Evolutionary conservation across 345 rosid genomes (phyloP), one percentile per base, ranked within the genome.

Genomic region (Salix viminalis): DNA sequence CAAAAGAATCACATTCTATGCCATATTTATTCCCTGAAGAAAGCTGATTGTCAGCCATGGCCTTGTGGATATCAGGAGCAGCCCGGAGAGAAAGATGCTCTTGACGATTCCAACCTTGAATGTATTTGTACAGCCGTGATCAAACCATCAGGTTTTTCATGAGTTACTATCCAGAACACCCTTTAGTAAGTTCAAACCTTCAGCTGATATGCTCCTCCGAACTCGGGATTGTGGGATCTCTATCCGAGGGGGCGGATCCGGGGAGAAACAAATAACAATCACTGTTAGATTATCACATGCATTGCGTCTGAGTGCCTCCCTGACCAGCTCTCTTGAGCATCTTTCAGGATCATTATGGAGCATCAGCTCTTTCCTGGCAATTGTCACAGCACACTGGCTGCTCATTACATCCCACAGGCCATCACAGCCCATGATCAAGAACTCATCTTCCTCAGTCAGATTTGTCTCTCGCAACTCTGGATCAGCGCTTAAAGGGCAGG

Each of bases 381-480:
- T 86, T 5, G 93, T 83, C 75, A 96, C 98, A 2, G 99, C 99
- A 83, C 91, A 89, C 78, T 96, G 97, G 74, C 99, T 96, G 82
- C 91, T 95, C 97, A 93, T 95, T 46, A 95, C 99, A 85, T 95
- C 99, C 99, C 99, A 95, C 77, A 95, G 82, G 78, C 99, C 99
- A 71, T 95, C 99, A 65, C 99, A 91, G 44, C 98, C 99, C 90
- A 95, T 90, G 75, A 96, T 89, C 87, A 93, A 84, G 91, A 93
- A 96, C 88, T 96, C 99, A 52, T 96, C 99, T 4, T 96, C 99
- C 76, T 91, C 98, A 0, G 89, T 86, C 69, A 96, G 77, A 50
- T 83, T 79, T 6, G 85, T 73, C 81, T 90, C 96, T 81, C 90
- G 91, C 83, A 96, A 73, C 81, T 96, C 99, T 0, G 97, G 98